Evolutionary conservation across 768 basidiomycete genomes (phyloP).

Genomic region (Lactifluus pinguis): DNA sequence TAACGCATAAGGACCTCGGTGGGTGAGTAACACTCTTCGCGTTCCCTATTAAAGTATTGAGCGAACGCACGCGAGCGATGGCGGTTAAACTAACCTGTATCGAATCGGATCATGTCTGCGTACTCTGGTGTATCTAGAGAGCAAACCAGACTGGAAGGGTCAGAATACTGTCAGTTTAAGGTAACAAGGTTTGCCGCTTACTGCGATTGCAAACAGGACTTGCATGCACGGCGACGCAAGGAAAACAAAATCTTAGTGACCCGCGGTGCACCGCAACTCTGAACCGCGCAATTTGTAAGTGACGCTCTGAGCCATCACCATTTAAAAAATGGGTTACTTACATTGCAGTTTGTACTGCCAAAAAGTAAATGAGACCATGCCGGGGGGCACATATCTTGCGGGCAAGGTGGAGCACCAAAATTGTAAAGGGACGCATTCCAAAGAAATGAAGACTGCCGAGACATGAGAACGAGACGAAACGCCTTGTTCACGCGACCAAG

Average conservation of each 20-base stretch:
- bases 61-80: neutral
- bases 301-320: neutral
- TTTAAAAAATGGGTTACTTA: neutral
- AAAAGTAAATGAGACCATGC: constrained; percentile 13
- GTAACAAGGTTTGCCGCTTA: neutral
- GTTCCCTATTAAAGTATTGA: neutral
- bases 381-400: constrained; percentile 7
- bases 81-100: neutral
- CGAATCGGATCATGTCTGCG: neutral
- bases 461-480: constrained; percentile 24
- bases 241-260: constrained; percentile 10
- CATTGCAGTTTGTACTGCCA: constrained; percentile 14
- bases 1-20: neutral
- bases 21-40: neutral
- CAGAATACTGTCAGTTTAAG: neutral
- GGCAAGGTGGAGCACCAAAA: constrained; percentile 2
- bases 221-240: constrained; percentile 15
- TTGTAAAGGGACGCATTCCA: constrained; percentile 21
- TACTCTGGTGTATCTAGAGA: neutral
- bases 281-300: neutral
- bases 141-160: neutral
- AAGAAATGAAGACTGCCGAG: constrained; percentile 17
- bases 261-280: constrained; percentile 14
- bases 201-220: constrained; percentile 7
- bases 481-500: constrained; percentile 25